Conservation (phyloP, 1,284 basidiomycete species). For the Ceratorhiza oryzae-sativae region DNA sequence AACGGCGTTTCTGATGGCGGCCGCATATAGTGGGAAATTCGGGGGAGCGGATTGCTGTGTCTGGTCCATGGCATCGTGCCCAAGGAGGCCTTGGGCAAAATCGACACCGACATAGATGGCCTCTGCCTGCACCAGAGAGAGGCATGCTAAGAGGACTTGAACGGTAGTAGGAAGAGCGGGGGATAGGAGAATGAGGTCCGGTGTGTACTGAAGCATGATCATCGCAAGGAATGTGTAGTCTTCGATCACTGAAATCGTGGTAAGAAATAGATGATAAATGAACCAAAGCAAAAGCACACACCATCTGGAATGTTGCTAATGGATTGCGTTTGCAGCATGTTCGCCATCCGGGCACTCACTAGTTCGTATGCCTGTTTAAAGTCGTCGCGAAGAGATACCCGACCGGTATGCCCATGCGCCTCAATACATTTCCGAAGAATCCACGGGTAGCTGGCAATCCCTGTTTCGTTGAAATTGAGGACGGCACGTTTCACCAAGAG, state of each 20-base stretch:
- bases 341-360: conserved; percentile 72
- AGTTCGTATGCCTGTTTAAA: conserved; percentile 76
- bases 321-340: conserved; percentile 68
- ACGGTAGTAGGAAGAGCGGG: conserved; percentile 78
- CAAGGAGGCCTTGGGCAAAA: conserved; percentile 74
- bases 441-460: conserved; percentile 92
- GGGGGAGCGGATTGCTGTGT: conserved; percentile 49
- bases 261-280: conserved; percentile 32
- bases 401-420: conserved; percentile 72
- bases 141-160: conserved; percentile 74
- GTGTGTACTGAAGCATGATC: conserved; percentile 71
- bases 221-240: conserved; percentile 89
- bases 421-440: conserved; percentile 85
- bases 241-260: conserved; percentile 76
- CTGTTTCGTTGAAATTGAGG: conserved; percentile 78
- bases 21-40: conserved; percentile 69
- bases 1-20: conserved; percentile 71
- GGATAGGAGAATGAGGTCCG: conserved; percentile 80
- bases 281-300: conserved; percentile 51
- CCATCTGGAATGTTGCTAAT: conserved; percentile 84
- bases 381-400: conserved; percentile 59
- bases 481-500: conserved; percentile 79
- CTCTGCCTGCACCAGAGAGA: conserved; percentile 81
- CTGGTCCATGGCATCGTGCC: conserved; percentile 68
- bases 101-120: conserved; percentile 84